Evolutionary conservation across 2,329 filamentous ascomycete genomes (phyloP).

Genomic region (Stachybotrys chlorohalonatus): DNA sequence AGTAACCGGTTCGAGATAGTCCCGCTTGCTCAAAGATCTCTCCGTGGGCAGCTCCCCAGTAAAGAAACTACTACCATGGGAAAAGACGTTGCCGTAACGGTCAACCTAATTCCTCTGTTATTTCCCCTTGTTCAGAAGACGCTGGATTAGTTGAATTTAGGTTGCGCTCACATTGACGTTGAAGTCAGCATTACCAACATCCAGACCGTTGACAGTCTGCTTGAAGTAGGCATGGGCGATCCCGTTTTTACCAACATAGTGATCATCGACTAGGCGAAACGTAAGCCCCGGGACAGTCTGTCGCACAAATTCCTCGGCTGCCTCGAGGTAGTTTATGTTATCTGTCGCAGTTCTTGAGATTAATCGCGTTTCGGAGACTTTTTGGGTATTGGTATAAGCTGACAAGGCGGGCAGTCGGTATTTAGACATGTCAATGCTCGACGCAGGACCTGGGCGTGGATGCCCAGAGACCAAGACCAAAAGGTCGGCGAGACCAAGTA

Average conservation of each 20-base stretch:
- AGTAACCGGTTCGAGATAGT: slow-evolving; percentile 20
- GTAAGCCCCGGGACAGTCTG: slow-evolving; percentile 21
- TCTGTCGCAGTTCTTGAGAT: neutral
- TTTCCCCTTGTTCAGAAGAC: neutral
- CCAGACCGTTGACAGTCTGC: slow-evolving; percentile 47
- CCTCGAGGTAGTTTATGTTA: slow-evolving; percentile 28
- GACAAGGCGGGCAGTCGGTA: neutral
- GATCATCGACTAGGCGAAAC: slow-evolving; percentile 43
- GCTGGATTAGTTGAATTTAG: rapidly evolving
- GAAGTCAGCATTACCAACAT: slow-evolving; percentile 52
- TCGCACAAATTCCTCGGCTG: slow-evolving; percentile 34
- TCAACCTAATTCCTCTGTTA: neutral
- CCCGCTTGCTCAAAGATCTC: slow-evolving; percentile 15
- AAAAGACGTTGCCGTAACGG: slow-evolving; percentile 37
- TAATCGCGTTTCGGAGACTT: neutral
- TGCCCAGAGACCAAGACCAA: neutral
- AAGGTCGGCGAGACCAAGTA: neutral
- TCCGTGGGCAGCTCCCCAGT: slow-evolving; percentile 32
- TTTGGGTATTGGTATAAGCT: neutral
- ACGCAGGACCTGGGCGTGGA: neutral
- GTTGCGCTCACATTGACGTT: slow-evolving; percentile 43
- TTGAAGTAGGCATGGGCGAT: slow-evolving; percentile 50
- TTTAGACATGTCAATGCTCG: neutral
- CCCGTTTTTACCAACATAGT: slow-evolving; percentile 44
- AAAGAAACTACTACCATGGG: slow-evolving; percentile 41